Conservation (phyloP, 2,329 filamentous ascomycete species). For the Cytospora paraplurivora region DNA sequence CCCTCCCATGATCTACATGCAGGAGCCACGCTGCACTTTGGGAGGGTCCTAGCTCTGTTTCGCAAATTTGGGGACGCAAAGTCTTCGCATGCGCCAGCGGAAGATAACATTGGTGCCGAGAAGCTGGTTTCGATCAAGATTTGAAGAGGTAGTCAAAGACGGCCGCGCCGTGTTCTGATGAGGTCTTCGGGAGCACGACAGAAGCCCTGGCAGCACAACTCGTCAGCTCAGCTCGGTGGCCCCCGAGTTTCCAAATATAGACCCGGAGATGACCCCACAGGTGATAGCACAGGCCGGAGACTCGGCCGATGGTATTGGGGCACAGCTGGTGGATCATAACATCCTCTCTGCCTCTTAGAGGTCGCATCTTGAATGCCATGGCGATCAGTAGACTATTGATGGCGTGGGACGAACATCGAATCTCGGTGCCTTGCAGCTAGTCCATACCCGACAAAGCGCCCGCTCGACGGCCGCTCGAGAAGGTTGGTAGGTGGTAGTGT, state of each 20-base stretch:
- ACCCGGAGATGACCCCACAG: neutral
- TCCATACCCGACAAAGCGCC: neutral
- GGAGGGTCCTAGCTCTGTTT: constrained; percentile 12
- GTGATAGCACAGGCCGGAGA: neutral
- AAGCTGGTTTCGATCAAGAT: neutral
- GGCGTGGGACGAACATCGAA: neutral
- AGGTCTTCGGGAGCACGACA: neutral
- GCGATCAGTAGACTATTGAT: neutral
- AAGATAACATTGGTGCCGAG: neutral
- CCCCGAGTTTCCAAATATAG: neutral
- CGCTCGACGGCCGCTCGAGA: no score
- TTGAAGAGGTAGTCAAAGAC: neutral
- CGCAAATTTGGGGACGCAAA: neutral
- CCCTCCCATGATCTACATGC: constrained; percentile 13
- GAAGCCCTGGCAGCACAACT: neutral
- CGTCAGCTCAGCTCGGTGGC: neutral
- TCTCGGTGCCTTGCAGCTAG: neutral
- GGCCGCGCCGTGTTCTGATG: neutral
- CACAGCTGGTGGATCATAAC: neutral
- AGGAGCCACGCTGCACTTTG: constrained; percentile 3
- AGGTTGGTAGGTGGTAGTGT: no score
- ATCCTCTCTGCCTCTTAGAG: neutral
- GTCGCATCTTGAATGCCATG: neutral
- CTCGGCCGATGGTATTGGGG: neutral
- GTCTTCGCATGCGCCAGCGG: neutral